A percentile compares a stretch with the other conserved stretches of the same genome.
Evolutionary conservation across 164 flowering plant genomes (phyloP).

Genomic region (Cinnamomum micranthum): DNA sequence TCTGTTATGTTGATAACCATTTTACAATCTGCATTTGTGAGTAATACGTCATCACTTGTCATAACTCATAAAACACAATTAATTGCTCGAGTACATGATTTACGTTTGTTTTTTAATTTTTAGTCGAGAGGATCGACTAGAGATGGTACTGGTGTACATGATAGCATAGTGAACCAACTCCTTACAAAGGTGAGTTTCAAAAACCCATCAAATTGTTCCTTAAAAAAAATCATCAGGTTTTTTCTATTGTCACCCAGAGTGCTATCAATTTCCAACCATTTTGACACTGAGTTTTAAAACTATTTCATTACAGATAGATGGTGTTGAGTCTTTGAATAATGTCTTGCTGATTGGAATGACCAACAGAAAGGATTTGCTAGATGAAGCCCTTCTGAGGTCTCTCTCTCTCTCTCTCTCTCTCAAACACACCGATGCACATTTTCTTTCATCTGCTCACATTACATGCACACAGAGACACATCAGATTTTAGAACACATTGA

Average conservation of each 20-base stretch:
- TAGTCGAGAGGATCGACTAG: constrained; percentile 80
- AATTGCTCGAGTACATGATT: neutral
- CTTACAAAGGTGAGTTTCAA: constrained; percentile 55
- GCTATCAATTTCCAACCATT: neutral
- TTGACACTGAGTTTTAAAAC: neutral
- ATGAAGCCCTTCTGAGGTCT: constrained; percentile 94
- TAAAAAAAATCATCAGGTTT: neutral
- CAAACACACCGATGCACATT: neutral
- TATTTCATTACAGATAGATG: constrained; percentile 70
- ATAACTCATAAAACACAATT: neutral
- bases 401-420: constrained; percentile 7
- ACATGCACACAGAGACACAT: neutral
- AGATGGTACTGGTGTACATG: constrained; percentile 78
- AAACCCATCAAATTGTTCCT: neutral
- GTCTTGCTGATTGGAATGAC: constrained; percentile 99
- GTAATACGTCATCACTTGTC: neutral
- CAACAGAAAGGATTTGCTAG: constrained; percentile 93
- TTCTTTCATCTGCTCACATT: neutral
- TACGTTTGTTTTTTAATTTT: constrained; percentile 11
- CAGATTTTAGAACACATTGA: too few relatives aligned
- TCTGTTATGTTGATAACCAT: neutral
- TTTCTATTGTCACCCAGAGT: neutral
- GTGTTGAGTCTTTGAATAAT: constrained; percentile 93
- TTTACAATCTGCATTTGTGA: neutral
- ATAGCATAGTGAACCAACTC: constrained; percentile 73